These are phyloP conservation scores for Puccinia horiana DNA, from an alignment of 1,284 basidiomycete genomes.

Conservation along the genomic window DNA sequence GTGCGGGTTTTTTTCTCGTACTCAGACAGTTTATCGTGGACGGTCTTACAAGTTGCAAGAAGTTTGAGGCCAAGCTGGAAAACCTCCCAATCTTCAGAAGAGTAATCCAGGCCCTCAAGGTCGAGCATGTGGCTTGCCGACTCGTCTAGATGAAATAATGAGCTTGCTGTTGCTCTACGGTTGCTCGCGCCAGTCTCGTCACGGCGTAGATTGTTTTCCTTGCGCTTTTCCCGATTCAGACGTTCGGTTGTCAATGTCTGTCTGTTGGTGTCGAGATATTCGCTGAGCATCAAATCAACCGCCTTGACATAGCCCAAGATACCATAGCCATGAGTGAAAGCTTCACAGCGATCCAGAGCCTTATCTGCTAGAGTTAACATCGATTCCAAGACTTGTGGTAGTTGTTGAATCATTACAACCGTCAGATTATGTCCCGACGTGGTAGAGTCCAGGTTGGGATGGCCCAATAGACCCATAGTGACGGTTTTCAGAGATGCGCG, in stretches of 20 bases:
- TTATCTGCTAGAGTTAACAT: slow-evolving; percentile 77
- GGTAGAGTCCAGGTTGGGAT: slow-evolving; percentile 33
- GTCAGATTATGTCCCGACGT: slow-evolving; percentile 17
- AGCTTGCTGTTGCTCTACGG: not conserved
- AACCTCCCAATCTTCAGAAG: slow-evolving; percentile 77
- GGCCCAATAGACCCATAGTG: not conserved
- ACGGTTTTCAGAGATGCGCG: slow-evolving; percentile 63
- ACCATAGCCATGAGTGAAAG: slow-evolving; percentile 85
- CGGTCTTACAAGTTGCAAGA: slow-evolving; percentile 71
- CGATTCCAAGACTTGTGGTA: slow-evolving; percentile 66
- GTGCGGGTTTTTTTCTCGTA: slow-evolving; percentile 72
- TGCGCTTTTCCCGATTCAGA: slow-evolving; percentile 25
- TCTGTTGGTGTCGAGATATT: slow-evolving; percentile 68
- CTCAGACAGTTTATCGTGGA: slow-evolving; percentile 67
- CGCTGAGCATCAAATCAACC: slow-evolving; percentile 69
- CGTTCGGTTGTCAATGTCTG: slow-evolving; percentile 57
- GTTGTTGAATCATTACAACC: slow-evolving; percentile 14
- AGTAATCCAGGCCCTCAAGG: slow-evolving; percentile 73
- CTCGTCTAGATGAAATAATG: slow-evolving; percentile 30
- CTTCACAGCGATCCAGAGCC: slow-evolving; percentile 70
- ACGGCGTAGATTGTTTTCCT: not conserved
- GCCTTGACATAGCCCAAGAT: slow-evolving; percentile 71
- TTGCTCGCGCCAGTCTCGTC: not conserved
- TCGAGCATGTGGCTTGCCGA: slow-evolving; percentile 49
- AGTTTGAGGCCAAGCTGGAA: slow-evolving; percentile 81